Evolutionary conservation across 495 filamentous ascomycete genomes (phyloP).

Genomic region (Zalerion maritima): DNA sequence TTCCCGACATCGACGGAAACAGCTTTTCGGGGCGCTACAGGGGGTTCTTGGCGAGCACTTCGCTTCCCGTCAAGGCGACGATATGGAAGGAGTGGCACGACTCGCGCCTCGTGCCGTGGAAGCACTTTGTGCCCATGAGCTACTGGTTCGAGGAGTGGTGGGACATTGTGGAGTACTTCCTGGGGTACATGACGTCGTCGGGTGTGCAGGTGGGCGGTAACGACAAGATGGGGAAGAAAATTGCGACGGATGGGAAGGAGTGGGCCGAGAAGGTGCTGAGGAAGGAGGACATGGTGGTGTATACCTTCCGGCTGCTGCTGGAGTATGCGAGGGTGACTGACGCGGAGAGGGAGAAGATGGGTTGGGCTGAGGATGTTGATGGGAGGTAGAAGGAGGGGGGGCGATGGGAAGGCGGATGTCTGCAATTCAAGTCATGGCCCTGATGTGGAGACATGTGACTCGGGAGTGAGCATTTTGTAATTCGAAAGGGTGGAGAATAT

Average conservation of each 20-base stretch:
- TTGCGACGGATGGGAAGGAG: conserved; percentile 45
- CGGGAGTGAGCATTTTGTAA: too few relatives aligned
- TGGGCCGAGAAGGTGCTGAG: conserved; percentile 59
- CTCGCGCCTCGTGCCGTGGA: conserved; percentile 51
- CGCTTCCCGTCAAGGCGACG: conserved; percentile 55
- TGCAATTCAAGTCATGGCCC: too few relatives aligned
- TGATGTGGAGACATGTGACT: too few relatives aligned
- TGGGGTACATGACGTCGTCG: conserved; percentile 35
- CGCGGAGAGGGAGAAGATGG: conserved; percentile 49
- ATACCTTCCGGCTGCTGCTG: conserved; percentile 50
- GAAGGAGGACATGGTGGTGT: conserved; percentile 59
- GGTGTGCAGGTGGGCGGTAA: conserved; percentile 25
- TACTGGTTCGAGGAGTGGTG: conserved; percentile 64
- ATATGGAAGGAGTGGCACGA: conserved; percentile 70
- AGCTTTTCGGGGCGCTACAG: conserved; percentile 58
- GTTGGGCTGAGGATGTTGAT: conserved; percentile 47
- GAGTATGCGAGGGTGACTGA: conserved; percentile 57
- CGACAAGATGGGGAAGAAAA: conserved; percentile 43
- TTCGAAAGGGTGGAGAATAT: too few relatives aligned
- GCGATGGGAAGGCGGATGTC: too few relatives aligned
- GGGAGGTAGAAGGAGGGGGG: too few relatives aligned
- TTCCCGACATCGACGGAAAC: conserved; percentile 61
- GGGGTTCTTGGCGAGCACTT: conserved; percentile 49
- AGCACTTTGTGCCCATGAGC: conserved; percentile 76
- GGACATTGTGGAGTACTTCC: conserved; percentile 65